These are phyloP conservation scores for Fraxinus xanthoxyloides DNA, from an alignment of 305 asterid species.

Conservation along the genomic window DNA sequence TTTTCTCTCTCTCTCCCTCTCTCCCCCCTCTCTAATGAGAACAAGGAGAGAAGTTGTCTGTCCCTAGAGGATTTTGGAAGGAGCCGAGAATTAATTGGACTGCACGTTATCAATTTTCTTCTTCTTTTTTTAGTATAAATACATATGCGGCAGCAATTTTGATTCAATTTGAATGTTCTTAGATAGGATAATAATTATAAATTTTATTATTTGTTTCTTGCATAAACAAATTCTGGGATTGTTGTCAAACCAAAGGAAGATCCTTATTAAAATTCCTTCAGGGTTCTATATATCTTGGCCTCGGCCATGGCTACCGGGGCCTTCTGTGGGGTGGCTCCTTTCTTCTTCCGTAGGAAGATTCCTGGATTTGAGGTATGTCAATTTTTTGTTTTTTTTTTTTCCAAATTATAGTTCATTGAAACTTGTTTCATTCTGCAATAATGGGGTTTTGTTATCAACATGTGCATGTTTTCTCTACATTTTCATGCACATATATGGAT, in stretches of 20 bases:
- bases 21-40: conserved; percentile 27
- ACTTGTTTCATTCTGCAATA: not conserved
- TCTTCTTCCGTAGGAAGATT: conserved; percentile 47
- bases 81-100: conserved; percentile 25
- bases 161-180: conserved; percentile 29
- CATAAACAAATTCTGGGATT: conserved; percentile 5
- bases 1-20: conserved; percentile 55
- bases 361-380: conserved; percentile 46
- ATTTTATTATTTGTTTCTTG: conserved; percentile 15
- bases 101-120: conserved; percentile 32
- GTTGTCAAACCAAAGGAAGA: conserved; percentile 22
- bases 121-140: not conserved
- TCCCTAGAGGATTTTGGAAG: conserved; percentile 38
- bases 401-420: not conserved
- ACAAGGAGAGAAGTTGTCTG: conserved; percentile 52
- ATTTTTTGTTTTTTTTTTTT: too few relatives aligned
- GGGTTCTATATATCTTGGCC: conserved; percentile 26
- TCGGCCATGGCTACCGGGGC: conserved; percentile 48
- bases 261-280: conserved; percentile 13
- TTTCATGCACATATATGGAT: not conserved
- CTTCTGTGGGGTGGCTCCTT: conserved; percentile 56
- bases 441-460: not conserved
- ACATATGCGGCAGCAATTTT: not conserved
- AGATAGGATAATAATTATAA: conserved; percentile 16
- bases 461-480: not conserved